Base-by-base conservation (phyloP, 768 basidiomycete genomes). In the Psilocybe sp. region DNA sequence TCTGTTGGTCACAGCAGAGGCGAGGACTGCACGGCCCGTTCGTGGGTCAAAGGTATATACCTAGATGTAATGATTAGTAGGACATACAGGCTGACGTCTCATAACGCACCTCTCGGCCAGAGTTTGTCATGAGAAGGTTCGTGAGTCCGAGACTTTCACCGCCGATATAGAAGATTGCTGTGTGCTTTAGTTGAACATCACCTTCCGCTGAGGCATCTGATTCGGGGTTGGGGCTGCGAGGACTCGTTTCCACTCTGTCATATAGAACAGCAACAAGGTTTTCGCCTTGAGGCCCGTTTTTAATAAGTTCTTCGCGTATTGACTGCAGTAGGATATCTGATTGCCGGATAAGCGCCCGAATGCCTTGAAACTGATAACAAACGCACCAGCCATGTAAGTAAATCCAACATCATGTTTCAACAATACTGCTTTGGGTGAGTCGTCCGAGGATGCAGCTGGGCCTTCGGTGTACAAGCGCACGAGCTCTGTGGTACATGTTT, bases 91-190 rank as follows among this genome's bases (percentile, higher is more conserved):
- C 8, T 37, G 23, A 39, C 16, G 37, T 15, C n/a, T 14, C 4
- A 31, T 23, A 13, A 63, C 77, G 42, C 49, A 91, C 92, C 45
- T 78, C 69, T 48, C 75, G 82, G 0, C 72, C 69, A 3, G 87
- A 77, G 62, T 97, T 82, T 0, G 86, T 93, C 72, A 98, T 85
- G 37, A 97, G 75, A 6, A 98, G 64, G 59, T 98, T 98, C 8
- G 89, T 87, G 36, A 98, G 69, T 1, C 78, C 78, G 3, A 95
- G 78, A 52, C 82, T 85, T 64, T 97, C 91, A 16, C 77, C 77
- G 1, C 96, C 96, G 37, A 98, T 73, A 53, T 80, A 80, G 34
- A 81, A 60, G 44, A 81, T 70, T 8, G 59, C 63, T 40, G 59
- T 57, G 32, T 56, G 50, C 47, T 47, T 50, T 3, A 34, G 32